Conservation (phyloP, 148 eudicot species). For the Vaccinium corymbosum region DNA sequence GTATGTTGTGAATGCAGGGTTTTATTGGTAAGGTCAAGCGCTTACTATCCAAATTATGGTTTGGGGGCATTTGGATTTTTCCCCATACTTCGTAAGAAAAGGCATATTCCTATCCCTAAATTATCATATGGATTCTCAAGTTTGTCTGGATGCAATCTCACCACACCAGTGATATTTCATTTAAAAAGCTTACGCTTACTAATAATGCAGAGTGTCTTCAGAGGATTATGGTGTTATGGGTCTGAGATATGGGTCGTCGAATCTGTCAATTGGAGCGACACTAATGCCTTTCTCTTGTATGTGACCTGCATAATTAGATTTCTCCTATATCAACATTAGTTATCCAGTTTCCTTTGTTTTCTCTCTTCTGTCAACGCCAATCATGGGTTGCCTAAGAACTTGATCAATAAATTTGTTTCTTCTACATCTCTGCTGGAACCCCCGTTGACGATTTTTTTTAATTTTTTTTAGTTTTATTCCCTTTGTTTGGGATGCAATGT, state of each 20-base stretch:
- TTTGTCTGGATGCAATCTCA: not conserved
- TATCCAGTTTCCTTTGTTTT: not conserved
- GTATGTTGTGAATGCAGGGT: slow-evolving; percentile 39
- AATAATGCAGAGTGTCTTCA: slow-evolving; percentile 47
- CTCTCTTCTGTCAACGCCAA: not conserved
- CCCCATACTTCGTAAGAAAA: slow-evolving; percentile 64
- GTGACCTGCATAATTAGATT: not conserved
- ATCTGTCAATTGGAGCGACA: slow-evolving; percentile 61
- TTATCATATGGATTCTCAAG: slow-evolving; percentile 10
- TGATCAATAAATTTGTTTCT: no score
- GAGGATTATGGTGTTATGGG: slow-evolving; percentile 89
- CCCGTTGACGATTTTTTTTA: not conserved
- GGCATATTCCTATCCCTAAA: slow-evolving; percentile 33
- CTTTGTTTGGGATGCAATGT: not conserved
- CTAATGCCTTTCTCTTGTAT: slow-evolving; percentile 10
- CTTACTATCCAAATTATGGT: slow-evolving; percentile 73
- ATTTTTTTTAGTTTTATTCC: no score
- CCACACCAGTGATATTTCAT: not conserved
- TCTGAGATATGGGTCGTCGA: slow-evolving; percentile 78
- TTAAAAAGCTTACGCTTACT: slow-evolving; percentile 10
- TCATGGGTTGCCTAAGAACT: no score
- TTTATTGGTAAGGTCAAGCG: slow-evolving; percentile 74
- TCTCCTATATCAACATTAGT: not conserved
- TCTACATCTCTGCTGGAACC: not conserved
- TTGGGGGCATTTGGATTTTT: slow-evolving; percentile 85